Base-by-base conservation (phyloP, 371 early-diverging fungal species). In the Rhizomucor miehei region DNA sequence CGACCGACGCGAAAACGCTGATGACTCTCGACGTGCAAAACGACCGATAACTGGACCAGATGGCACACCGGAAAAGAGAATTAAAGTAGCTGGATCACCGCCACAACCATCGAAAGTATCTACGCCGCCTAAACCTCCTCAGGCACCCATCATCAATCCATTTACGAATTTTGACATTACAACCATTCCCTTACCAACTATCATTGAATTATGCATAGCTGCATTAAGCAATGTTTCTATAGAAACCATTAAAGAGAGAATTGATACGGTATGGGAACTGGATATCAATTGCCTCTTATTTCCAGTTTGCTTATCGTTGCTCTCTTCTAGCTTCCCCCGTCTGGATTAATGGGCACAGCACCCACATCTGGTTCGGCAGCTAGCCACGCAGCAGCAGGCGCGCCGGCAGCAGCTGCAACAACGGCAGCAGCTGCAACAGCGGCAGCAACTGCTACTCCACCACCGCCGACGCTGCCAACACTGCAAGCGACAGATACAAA, bases 151-250 rank as follows among this genome's bases (percentile, higher is more conserved):
- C 29, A 29, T 41, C 17, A 63, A 63, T 58, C 51, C 63, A 6
- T 48, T 69, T 16, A 58, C 57, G 4, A 63, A 63, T 24, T 71
- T 73, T 41, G 72, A 73, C 59, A 62, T 71, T n/a, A 66, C 70
- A 10, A 57, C 65, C 6, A 35, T 77, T 13, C 74, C 77, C n/a
- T 39, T 71, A 40, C 24, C 44, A 3, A 60, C 61, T 17, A 63
- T 77, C 12, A 66, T 71, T 17, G 63, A 66, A 35, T 45, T 77
- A 13, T 71, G 71, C 47, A 60, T 73, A 54, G 66, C 72, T 8
- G 67, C 68, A 4, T 51, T 77, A n/a, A 65, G 64, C 35, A 69
- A 41, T 17, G 70, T 71, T 0, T 62, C 77, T 11, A 17, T 67
- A 23, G 69, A 73, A 39, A 57, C 60, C 11, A 58, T 77, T 50